Percentiles rank a stretch among this genome's conserved stretches.
Conservation (phyloP, 1,139 yeast species). For the Geotrichum europaeum region DNA sequence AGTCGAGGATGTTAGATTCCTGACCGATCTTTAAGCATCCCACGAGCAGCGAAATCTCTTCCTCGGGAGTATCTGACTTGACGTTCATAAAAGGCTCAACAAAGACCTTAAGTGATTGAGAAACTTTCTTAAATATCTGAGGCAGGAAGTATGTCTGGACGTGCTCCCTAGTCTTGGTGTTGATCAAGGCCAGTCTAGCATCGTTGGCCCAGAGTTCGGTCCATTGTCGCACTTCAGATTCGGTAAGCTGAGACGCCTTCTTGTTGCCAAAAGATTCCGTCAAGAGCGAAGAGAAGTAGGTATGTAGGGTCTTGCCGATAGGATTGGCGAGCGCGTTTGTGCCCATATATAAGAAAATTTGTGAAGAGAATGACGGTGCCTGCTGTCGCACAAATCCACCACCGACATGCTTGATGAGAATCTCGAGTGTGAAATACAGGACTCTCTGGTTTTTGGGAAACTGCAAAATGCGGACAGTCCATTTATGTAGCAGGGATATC, state of each 20-base stretch:
- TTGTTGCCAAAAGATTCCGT: constrained; percentile 34
- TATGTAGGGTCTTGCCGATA: constrained; percentile 54
- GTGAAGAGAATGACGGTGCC: constrained; percentile 43
- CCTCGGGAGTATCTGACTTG: constrained; percentile 21
- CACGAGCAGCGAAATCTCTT: constrained; percentile 42
- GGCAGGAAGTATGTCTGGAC: constrained; percentile 59
- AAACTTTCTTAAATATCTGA: constrained; percentile 49
- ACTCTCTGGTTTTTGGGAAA: constrained; percentile 51
- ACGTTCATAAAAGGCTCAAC: constrained; percentile 27
- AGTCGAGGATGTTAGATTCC: constrained; percentile 50
- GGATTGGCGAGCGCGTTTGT: constrained; percentile 62
- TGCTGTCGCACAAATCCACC: constrained; percentile 38
- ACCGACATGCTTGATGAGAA: constrained; percentile 45
- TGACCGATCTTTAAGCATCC: constrained; percentile 62
- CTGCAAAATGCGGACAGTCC: constrained; percentile 43
- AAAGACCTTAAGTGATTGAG: constrained; percentile 40
- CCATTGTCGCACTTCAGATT: constrained; percentile 41
- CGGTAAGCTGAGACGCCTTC: constrained; percentile 20
- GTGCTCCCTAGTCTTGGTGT: constrained; percentile 40
- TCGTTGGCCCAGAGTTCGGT: constrained; percentile 46
- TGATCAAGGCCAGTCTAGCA: constrained; percentile 36
- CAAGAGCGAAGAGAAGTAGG: constrained; percentile 34
- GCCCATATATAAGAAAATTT: constrained; percentile 46
- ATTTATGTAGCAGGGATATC: constrained; percentile 31
- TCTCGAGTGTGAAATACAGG: constrained; percentile 53